Base-by-base conservation (phyloP, 352 stramenopile species). In the Thraustotheca clavata region DNA sequence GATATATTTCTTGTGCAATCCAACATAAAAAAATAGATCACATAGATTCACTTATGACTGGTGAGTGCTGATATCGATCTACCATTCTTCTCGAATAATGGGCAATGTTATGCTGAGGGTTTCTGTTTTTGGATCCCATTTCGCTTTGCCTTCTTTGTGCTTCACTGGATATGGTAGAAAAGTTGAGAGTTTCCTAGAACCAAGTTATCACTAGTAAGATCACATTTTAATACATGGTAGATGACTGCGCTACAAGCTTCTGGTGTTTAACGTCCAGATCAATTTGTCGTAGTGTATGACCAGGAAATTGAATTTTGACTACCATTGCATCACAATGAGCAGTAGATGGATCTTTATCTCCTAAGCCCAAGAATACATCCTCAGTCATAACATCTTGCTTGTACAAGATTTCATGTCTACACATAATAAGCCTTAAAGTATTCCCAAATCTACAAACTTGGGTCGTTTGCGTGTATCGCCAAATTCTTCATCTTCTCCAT, bases 351-450 rank as follows among this genome's bases (percentile, higher is more conserved):
- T 94, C 85, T 55, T 91, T 90, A 61, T 92, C 83, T 46, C 79
- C 80, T 16, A 92, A 67, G 1, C 83, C 83, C 26, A 94, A 75
- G 36, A 89, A 94, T 60, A 94, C 76, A 62, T 90, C 83, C 52
- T 94, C 85, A 0, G 83, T 88, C 83, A 89, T 90, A 35, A 94
- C 81, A 33, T 72, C 85, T 69, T 94, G 85, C 71, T 91, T 90
- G 74, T 90, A 92, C 36, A 90, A 61, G 49, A 94, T 79, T 68
- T 91, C 85, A 67, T 73, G 35, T 27, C 55, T 62, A 57, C 24
- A 48, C 36, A 31, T 41, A 18, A 35, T 16, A 16, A 11, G 7
- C 32, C 14, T 14, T 12, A 22, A 14, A 29, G 12, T 6, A 14
- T 50, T 6, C 6, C 22, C 6, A 50, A 6, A 29, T 12, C 12